Base-by-base conservation (phyloP, 805 yeast species). In the Ogataea corticis region DNA sequence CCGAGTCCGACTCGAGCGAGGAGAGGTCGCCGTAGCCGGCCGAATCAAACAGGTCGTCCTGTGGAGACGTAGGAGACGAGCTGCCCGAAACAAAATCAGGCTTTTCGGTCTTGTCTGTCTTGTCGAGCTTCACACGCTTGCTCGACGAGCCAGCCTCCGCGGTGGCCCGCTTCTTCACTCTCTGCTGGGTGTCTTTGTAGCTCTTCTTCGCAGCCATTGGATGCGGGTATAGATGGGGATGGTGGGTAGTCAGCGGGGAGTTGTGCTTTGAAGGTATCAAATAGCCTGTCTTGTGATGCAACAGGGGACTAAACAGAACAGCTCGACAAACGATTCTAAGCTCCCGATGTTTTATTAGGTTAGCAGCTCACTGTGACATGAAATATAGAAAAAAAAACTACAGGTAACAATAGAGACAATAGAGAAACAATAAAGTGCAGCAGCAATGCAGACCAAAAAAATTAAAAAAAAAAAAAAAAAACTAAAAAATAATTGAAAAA, bases 361-460 rank as follows among this genome's bases (percentile, higher is more conserved):
- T 37, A 37, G 40, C 40, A 27, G 40, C 40, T 35, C 38, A 33
- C 38, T 15, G 40, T 37, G 31, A 37, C 33, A 37, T 37, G 40
- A 37, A 37, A 37, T 37, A 37, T 14, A 37, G 21, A 12, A 28
- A 28, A 28, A 28, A 28, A 31, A 28, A 31, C 6, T 14, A 31
- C 11, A 31, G 14, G n/a, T 11, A 31, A 31, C 10, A 14, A 31
- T 11, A 31, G 10, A 5, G 14, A 31, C 16, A 31, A 31, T 23
- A 37, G 29, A 37, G n/a, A 23, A 27, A 37, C 32, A 25, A 25
- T 36, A 13, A 9, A 19, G 6, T 36, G 29, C 39, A 11, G 21
- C 21, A 36, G 39, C 39, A 36, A 36, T 25, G 30, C 39, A 36
- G 39, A 25, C 39, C 39, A 37, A 37, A 37, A 37, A 37, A 33